Evolutionary conservation across 345 rosid genomes (phyloP).

Genomic region (Trapa incisa): DNA sequence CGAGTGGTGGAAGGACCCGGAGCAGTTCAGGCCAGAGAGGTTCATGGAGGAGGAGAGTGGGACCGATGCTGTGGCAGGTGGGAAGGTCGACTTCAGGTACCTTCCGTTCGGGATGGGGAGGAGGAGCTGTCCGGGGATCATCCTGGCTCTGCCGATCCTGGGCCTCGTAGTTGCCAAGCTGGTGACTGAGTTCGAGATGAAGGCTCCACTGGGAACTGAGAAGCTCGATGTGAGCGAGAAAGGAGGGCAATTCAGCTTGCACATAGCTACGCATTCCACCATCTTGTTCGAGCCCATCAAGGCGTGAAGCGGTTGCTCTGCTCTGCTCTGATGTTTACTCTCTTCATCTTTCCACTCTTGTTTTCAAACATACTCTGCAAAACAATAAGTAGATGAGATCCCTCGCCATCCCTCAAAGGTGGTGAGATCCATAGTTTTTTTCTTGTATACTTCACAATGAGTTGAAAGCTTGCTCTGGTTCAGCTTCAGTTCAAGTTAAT

Average conservation of each 20-base stretch:
- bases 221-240: slow-evolving; percentile 42
- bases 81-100: slow-evolving; percentile 45
- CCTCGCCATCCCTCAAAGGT: no score
- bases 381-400: no score
- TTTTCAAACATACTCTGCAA: no score
- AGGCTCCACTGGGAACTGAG: slow-evolving; percentile 20
- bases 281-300: slow-evolving; percentile 32
- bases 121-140: slow-evolving; percentile 51
- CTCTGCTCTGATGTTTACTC: no score
- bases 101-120: slow-evolving; percentile 50
- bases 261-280: slow-evolving; percentile 44
- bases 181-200: slow-evolving; percentile 35
- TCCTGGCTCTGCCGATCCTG: slow-evolving; percentile 46
- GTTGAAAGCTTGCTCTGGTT: no score
- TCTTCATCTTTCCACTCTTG: no score
- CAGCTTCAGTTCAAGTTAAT: no score
- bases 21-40: slow-evolving; percentile 43
- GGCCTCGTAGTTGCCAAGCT: slow-evolving; percentile 37
- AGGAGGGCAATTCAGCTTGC: slow-evolving; percentile 63
- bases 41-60: slow-evolving; percentile 36
- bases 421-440: no score
- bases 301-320: not conserved
- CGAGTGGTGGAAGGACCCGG: slow-evolving; percentile 37
- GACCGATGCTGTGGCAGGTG: slow-evolving; percentile 34
- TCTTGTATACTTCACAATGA: no score